Base-by-base conservation (phyloP, 495 filamentous ascomycete species). In the Parathielavia appendiculata region DNA sequence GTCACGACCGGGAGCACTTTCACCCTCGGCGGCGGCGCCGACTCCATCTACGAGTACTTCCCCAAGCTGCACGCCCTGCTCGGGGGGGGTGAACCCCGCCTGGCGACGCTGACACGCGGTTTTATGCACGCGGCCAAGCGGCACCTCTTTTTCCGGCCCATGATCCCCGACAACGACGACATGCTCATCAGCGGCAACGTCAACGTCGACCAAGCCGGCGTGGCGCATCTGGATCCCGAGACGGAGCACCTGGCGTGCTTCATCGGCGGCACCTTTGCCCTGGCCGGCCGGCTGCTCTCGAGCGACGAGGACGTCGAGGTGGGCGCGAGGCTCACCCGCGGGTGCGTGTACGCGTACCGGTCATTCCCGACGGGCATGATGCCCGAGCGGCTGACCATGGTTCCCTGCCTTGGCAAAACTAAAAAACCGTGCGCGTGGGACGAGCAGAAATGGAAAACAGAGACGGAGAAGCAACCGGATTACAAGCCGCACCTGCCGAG, bases 1-100 rank as follows among this genome's bases (percentile, higher is more conserved):
- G 51, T 65, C 14, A 57, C 65, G 13, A 56, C 51, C 19, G 75
- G 73, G 23, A 68, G 30, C 19, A 61, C 61, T 17, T 96, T 85
- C 62, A 85, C 83, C 0, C 70, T 95, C 22, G 91, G 88, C 39
- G 88, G 82, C 14, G 73, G 82, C 68, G 82, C 87, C 5, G 91
- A 96, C 67, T 92, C 88, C 11, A 80, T 85, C 12, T 95, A 95
- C 67, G 93, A 97, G 69, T 96, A 97, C 68, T 72, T 98, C 35
- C 86, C 92, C 26, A 97, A 84, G 67, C 79, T 79, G 69, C 75
- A 80, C 60, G 69, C 75, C 30, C 63, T 78, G 2, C 63, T 72
- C 23, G 68, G 70, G 20, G 75, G 73, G 4, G 60, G 69, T 16
- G 62, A 73, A 17, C 66, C 64, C 12, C 55, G 70, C 5, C 76